Evolutionary conservation across 306 rosid species (phyloP), one percentile per base, ranked within the genome.

Genomic region (Notholithocarpus densiflorus): DNA sequence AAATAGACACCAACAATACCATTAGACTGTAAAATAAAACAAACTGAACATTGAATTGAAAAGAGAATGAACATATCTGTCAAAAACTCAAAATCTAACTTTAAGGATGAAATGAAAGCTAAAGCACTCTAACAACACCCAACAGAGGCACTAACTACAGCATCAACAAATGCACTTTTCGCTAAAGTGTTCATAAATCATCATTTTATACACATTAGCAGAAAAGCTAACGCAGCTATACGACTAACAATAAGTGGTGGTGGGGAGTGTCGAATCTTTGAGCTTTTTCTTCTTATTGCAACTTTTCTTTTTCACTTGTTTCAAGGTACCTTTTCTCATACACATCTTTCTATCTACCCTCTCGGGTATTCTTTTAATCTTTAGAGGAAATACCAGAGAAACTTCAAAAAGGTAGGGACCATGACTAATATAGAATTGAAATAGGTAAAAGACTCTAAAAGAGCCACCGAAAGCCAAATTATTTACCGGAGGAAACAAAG

Each of bases 281-380:
- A 80, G 85, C 75, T 54, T 83, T 88, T 79, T 79, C 60, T 61
- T 81, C 85, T 81, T 84, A 81, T 86, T 87, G 80, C 84, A 72
- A 31, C 75, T 75, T 86, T 74, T 74, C 76, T 78, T 78, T 80
- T 88, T 88, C 88, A 72, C 90, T 82, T 75, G 57, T 76, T 82
- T 89, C 89, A 71, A 88, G 83, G 65, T 71, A 74, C 82, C 88
- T 87, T 84, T 89, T 83, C 40, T 84, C 89, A 77, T 37, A 82
- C 74, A 75, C 75, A 76, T 82, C 73, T 87, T 83, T 86, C 87
- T 84, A 84, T 90, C 85, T 68, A 78, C 88, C 85, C 79, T 84
- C 82, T 68, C 84, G 64, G 65, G 11, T 2, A 8, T 40, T 40
- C 45, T 8, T 40, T 40, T 76, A 71, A 75, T 82, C 85, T 87